Evolutionary conservation across 2,329 filamentous ascomycete genomes (phyloP), one percentile per base, ranked within the genome.

Genomic region (Arthrobotrys entomopaga): DNA sequence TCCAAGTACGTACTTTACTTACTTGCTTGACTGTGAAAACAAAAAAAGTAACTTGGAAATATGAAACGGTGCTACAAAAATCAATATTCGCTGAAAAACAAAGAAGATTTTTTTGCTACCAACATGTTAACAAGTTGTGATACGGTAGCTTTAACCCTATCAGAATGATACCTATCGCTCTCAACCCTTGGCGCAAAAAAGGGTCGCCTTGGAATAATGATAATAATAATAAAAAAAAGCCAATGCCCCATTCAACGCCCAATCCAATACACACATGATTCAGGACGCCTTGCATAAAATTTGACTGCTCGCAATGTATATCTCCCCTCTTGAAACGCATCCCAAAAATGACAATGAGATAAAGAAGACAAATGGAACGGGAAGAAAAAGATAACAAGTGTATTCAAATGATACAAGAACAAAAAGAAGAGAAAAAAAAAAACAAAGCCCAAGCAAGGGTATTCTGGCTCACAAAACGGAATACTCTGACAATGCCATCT

Each of bases 241-340:
- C 19, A 3, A 60, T 53, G 15, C 49, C 67, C 67, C 46, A 43
- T 60, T 22, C 60, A 72, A 72, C 67, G 67, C 67, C 65, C 60
- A 61, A 65, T 71, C 52, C 49, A 34, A 58, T 60, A 72, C 60
- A 72, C 59, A 56, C 67, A 42, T 65, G 67, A 57, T 61, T 72
- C 53, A 60, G 53, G 67, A 72, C 67, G 60, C 67, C 67, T 59
- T 49, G 40, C 58, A 43, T 26, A 54, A 72, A 59, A 57, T n/a
- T n/a, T 42, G 57, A 40, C 40, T 50, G 8, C 54, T 50, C 20
- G 38, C 53, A 50, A 65, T 65, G 67, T 60, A 65, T 54, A 65
- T 46, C 50, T 48, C 60, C 29, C 58, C 48, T 54, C 34, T 40
- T 65, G 54, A 72, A 71, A 71, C 53, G 43, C 58, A 46, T 46